These are phyloP conservation scores for Ajuga chamaepitys DNA, from an alignment of 257 asterid species.

Conservation along the genomic window DNA sequence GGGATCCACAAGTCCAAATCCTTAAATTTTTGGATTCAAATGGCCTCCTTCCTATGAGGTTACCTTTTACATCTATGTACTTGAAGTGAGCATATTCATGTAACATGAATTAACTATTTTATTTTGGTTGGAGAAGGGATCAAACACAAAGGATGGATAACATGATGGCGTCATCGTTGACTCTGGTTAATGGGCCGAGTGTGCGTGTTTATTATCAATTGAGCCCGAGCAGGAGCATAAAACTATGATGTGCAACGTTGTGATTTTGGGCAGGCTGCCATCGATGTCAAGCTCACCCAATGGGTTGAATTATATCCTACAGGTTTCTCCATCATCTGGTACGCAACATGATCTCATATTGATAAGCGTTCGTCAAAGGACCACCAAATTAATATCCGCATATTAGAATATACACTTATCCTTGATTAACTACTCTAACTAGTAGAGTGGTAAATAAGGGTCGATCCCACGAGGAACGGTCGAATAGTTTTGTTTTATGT, in stretches of 20 bases:
- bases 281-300: conserved; percentile 61
- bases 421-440: too few species aligned
- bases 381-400: too few species aligned
- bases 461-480: too few species aligned
- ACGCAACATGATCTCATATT: too few species aligned
- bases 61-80: too few species aligned
- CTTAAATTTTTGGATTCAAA: conserved; percentile 69
- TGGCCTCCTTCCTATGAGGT: conserved; percentile 66
- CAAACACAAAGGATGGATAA: conserved; percentile 39
- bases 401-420: too few species aligned
- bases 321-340: conserved; percentile 23
- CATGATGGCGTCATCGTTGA: conserved; percentile 35
- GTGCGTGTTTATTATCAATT: conserved; percentile 34
- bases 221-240: conserved; percentile 44
- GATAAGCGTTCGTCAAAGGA: too few species aligned
- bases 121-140: conserved; percentile 23
- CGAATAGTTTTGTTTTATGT: too few species aligned
- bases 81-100: too few species aligned
- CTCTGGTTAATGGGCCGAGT: conserved; percentile 35
- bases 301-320: conserved; percentile 63
- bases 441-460: too few species aligned
- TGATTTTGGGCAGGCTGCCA: conserved; percentile 40
- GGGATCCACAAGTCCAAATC: conserved; percentile 61
- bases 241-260: conserved; percentile 46
- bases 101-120: too few species aligned